Base-by-base conservation (phyloP, 257 asterid species). In the Haberlea rhodopensis region DNA sequence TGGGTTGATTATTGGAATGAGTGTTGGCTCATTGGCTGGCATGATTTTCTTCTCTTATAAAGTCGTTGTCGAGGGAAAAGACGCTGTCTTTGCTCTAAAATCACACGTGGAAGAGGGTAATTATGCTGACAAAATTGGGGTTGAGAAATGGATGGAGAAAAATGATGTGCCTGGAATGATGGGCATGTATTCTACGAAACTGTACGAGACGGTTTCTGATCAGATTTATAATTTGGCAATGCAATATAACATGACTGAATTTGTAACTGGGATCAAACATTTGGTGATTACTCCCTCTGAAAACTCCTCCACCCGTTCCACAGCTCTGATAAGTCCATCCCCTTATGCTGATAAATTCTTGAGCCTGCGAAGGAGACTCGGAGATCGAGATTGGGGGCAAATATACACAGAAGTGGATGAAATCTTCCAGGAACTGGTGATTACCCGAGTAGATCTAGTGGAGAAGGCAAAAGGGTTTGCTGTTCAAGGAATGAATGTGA, bases 91-190 rank as follows among this genome's bases (percentile, higher is more conserved):
- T 52, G 95, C 95, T 0, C 79, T 87, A 49, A 94, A 94, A 74
- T 76, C 95, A 6, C 99, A 86, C 26, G 90, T 94, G 2, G 95
- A 94, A 65, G 89, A 86, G 74, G 90, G 88, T 60, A 94, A 94
- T 24, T 94, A 94, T 18, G 79, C 97, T 11, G 99, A 94, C 85
- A 90, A 71, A 68, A 87, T 90, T 0, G 99, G 97, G 5, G 80
- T 94, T 15, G 84, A 74, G 80, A 71, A 87, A 70, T 94, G 99
- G 99, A 90, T 94, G 95, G 97, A 87, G 9, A 97, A 94, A 48
- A 87, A 89, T 54, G 99, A 94, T 67, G 87, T 94, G 16, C 90
- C 99, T 0, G 90, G 85, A n/a, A 83, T 86, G 90, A 85, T 94
- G 73, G 99, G 90, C 66, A 85, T 45, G 80, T 90, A 90, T 52